Evolutionary conservation across 108 stramenopile species (phyloP).

Genomic region (Thalassiosira profunda): DNA sequence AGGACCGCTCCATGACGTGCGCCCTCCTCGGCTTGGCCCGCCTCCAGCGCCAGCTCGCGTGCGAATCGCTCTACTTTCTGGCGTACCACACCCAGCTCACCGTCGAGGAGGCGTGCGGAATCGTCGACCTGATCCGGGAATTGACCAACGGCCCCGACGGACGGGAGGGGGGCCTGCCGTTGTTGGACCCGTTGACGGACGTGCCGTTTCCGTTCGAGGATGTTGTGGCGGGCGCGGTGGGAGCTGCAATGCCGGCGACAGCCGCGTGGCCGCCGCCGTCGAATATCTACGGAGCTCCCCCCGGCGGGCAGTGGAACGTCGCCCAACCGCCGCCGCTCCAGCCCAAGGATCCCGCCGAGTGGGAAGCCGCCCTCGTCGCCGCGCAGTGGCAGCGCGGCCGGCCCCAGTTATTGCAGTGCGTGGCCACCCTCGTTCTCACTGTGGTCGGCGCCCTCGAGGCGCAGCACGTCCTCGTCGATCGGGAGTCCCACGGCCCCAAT

Average conservation of each 20-base stretch:
- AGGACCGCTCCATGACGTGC: constrained; percentile 45
- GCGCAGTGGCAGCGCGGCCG: constrained; percentile 54
- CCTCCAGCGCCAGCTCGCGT: constrained; percentile 70
- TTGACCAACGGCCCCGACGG: constrained; percentile 53
- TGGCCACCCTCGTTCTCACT: constrained; percentile 57
- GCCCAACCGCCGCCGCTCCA: constrained; percentile 6
- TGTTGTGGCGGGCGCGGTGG: not conserved
- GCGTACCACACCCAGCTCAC: constrained; percentile 84
- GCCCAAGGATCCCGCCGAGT: constrained; percentile 43
- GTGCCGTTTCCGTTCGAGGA: constrained; percentile 64
- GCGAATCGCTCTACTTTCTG: constrained; percentile 73
- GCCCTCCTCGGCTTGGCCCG: constrained; percentile 49
- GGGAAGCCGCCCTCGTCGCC: constrained; percentile 72
- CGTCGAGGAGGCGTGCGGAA: constrained; percentile 50
- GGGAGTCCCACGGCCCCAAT: constrained; percentile 60
- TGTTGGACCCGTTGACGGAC: constrained; percentile 68
- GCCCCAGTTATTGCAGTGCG: constrained; percentile 65
- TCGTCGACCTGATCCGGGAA: constrained; percentile 74
- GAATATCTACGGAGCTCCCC: constrained; percentile 3
- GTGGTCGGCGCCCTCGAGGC: constrained; percentile 71
- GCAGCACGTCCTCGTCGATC: constrained; percentile 59
- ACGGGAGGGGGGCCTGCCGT: constrained; percentile 37
- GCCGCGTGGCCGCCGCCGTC: not conserved
- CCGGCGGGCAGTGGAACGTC: not conserved
- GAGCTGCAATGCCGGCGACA: constrained; percentile 14